Conservation (phyloP, 2,329 filamentous ascomycete species). For the Orbilia blumenaviensis region DNA sequence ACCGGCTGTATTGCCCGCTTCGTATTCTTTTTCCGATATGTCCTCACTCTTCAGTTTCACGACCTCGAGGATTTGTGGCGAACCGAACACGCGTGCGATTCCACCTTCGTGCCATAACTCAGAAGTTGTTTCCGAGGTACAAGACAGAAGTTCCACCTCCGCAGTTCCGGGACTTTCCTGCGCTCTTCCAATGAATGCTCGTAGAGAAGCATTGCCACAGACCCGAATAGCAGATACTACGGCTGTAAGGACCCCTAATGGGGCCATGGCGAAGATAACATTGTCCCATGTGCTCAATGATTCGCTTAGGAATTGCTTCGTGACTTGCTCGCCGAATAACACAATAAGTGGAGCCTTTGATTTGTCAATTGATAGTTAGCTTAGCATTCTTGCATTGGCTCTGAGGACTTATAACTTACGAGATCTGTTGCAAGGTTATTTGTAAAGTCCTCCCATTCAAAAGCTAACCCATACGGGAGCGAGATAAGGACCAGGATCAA, state of each 20-base stretch:
- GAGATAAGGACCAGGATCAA: too few species aligned
- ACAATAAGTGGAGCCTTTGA: conserved; percentile 51
- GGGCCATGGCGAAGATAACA: conserved; percentile 52
- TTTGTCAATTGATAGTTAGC: background rate
- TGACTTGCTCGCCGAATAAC: conserved; percentile 59
- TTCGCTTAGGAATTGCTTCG: conserved; percentile 60
- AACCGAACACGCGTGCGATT: conserved; percentile 1
- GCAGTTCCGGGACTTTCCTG: conserved; percentile 57
- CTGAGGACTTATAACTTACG: background rate
- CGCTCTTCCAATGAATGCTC: conserved; percentile 62
- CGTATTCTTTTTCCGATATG: background rate
- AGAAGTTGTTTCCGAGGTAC: conserved; percentile 37
- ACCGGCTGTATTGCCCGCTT: background rate
- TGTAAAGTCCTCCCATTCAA: conserved; percentile 12
- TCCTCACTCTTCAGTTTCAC: background rate
- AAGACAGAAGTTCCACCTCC: conserved; percentile 58
- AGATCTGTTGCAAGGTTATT: conserved; percentile 27
- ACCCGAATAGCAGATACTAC: conserved; percentile 59
- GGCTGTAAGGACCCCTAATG: conserved; percentile 61
- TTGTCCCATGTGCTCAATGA: conserved; percentile 47
- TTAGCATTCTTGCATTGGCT: background rate
- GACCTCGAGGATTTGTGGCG: conserved; percentile 5
- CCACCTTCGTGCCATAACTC: conserved; percentile 10
- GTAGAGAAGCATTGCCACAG: conserved; percentile 55
- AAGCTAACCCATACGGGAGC: too few species aligned